These are phyloP conservation scores for Periconia digitata DNA, from an alignment of 2,329 filamentous ascomycete species.

Conservation along the genomic window DNA sequence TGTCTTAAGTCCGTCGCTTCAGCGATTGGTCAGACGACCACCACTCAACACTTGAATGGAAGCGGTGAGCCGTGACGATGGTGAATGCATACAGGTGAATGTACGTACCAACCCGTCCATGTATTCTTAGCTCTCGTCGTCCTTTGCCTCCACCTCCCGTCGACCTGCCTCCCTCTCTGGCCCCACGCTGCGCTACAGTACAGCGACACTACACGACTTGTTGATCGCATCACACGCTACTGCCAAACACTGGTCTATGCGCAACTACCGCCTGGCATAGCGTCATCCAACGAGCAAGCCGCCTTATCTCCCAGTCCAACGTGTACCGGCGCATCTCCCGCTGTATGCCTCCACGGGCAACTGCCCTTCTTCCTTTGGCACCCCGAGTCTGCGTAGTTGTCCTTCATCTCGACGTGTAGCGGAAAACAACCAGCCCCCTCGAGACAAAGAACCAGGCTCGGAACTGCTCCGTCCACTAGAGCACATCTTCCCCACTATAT, in stretches of 20 bases:
- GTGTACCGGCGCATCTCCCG: slow-evolving; percentile 8
- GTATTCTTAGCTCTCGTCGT: neutral
- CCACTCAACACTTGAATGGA: no score
- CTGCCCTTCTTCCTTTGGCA: neutral
- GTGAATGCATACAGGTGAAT: slow-evolving; percentile 21
- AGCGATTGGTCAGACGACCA: neutral
- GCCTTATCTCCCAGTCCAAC: slow-evolving; percentile 14
- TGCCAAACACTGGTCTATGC: slow-evolving; percentile 9
- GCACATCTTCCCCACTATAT: slow-evolving; percentile 21
- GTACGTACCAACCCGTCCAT: slow-evolving; percentile 8
- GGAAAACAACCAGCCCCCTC: no score
- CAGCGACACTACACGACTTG: slow-evolving; percentile 7
- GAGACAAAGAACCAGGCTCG: slow-evolving; percentile 35
- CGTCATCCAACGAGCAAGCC: slow-evolving; percentile 9
- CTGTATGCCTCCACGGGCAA: slow-evolving; percentile 1
- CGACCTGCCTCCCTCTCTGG: neutral
- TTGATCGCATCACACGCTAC: slow-evolving; percentile 7
- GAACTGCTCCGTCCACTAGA: slow-evolving; percentile 32
- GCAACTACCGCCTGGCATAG: slow-evolving; percentile 4
- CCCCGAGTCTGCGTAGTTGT: neutral
- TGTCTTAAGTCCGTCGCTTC: neutral
- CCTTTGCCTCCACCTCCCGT: slow-evolving; percentile 8
- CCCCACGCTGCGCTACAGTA: neutral
- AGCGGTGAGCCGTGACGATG: no score
- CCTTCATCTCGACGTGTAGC: no score